Percentiles rank a stretch among this genome's conserved stretches.
These are phyloP conservation scores for Canavalia gladiata DNA, from an alignment of 306 rosid species.

Conservation along the genomic window DNA sequence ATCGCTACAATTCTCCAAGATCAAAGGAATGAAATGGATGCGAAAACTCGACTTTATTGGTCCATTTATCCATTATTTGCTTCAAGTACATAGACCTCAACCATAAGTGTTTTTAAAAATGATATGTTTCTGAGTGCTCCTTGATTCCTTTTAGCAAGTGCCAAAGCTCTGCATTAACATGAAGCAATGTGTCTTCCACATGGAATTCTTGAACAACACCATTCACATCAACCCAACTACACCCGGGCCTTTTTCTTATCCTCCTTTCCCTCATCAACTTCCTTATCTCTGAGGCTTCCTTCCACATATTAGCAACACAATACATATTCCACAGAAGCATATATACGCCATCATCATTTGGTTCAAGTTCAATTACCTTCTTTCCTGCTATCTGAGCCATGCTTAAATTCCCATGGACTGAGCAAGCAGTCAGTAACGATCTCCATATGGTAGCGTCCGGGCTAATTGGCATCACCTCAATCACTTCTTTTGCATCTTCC, in stretches of 20 bases:
- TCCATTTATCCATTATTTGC: not conserved
- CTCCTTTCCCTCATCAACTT: conserved; percentile 30
- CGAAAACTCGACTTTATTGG: not conserved
- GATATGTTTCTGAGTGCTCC: not conserved
- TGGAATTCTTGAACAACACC: conserved; percentile 34
- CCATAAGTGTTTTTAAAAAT: not conserved
- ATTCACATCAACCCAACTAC: conserved; percentile 43
- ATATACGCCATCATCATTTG: conserved; percentile 43
- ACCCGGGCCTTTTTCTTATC: conserved; percentile 39
- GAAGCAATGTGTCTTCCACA: conserved; percentile 31
- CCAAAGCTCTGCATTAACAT: conserved; percentile 23
- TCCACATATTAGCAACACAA: conserved; percentile 46
- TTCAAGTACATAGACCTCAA: not conserved
- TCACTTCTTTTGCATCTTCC: conserved; percentile 44
- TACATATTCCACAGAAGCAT: conserved; percentile 45
- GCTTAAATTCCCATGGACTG: conserved; percentile 29
- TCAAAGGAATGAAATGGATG: not conserved
- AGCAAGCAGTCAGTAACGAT: conserved; percentile 43
- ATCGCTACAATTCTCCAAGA: not conserved
- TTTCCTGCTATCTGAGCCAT: conserved; percentile 43
- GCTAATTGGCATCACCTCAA: conserved; percentile 29
- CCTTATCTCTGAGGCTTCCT: conserved; percentile 44
- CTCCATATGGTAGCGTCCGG: conserved; percentile 49
- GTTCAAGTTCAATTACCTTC: conserved; percentile 47
- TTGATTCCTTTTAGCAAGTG: conserved; percentile 32